Evolutionary conservation across 805 yeast genomes (phyloP), one percentile per base, ranked within the genome.

Genomic region (Clavispora phyllophila): DNA sequence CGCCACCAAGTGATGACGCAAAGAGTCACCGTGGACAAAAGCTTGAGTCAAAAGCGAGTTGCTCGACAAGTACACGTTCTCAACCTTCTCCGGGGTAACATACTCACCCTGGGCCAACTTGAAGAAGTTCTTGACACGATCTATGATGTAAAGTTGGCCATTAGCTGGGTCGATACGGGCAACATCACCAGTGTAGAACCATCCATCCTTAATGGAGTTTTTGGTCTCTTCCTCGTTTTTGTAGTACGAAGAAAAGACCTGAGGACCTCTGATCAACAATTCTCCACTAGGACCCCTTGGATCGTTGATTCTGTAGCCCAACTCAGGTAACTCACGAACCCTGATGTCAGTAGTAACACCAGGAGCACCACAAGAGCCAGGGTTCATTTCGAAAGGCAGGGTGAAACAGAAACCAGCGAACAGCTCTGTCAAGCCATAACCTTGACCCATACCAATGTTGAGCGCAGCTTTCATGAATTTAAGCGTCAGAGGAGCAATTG

Each of bases 91-190:
- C 15, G 88, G 86, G 0, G 88, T 84, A 42, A 84, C 76, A 60
- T 84, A 84, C 62, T 68, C 75, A 43, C 75, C 75, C 49, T 69
- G 73, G 6, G 73, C 57, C 49, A 69, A 63, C 49, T 84, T 84
- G 71, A 84, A 84, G 65, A 84, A 84, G 63, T 84, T 85, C 68
- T 84, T 84, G 31, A 84, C 88, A 47, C 93, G 71, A 56, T 85
- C 93, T 18, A 51, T 45, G 13, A 84, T 79, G 39, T 62, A 67
- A 19, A 85, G 58, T 37, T 82, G 70, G 10, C 89, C 87, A 6
- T 65, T 62, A 1, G 48, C 43, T 1, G 45, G 41, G 32, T 46
- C 44, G 24, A 52, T 48, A 3, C 54, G 42, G 1, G 53, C 56
- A 15, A 50, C 54, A 58, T 83, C 90, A 23, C 84, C 84, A 4